These are phyloP conservation scores for Carex cristatella DNA, from an alignment of 176 grass and related monocot genomes.

Conservation along the genomic window DNA sequence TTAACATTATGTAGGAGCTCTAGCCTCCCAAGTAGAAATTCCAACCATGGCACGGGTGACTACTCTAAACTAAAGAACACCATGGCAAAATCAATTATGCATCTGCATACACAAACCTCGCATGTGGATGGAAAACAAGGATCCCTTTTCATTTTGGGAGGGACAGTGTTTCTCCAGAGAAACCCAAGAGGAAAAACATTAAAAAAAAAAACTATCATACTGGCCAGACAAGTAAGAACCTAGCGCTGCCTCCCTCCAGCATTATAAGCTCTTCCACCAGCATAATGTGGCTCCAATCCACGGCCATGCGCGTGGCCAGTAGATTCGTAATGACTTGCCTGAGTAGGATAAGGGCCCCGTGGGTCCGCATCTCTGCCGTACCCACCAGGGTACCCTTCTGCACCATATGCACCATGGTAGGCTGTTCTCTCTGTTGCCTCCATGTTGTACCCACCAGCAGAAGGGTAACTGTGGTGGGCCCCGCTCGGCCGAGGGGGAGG, in stretches of 20 bases:
- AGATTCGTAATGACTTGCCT: slow-evolving; percentile 32
- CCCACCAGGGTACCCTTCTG: slow-evolving; percentile 39
- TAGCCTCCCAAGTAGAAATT: neutral
- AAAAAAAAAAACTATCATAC: neutral
- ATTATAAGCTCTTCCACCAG: slow-evolving; percentile 71
- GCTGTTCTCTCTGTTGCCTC: slow-evolving; percentile 35
- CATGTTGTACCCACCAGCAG: slow-evolving; percentile 29
- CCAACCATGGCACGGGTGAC: neutral
- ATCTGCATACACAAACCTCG: neutral
- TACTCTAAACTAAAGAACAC: neutral
- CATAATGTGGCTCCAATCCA: slow-evolving; percentile 43
- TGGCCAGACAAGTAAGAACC: neutral
- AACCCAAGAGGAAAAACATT: neutral
- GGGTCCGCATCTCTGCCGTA: slow-evolving; percentile 45
- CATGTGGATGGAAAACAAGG: neutral
- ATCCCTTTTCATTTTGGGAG: neutral
- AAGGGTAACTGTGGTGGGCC: slow-evolving; percentile 16
- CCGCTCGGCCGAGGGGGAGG: neutral
- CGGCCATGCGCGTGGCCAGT: slow-evolving; percentile 38
- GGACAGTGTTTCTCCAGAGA: neutral
- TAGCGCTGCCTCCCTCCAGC: slow-evolving; percentile 61
- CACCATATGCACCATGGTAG: slow-evolving; percentile 12
- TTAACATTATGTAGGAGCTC: neutral
- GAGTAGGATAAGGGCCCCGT: slow-evolving; percentile 37
- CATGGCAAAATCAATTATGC: neutral